phyloP scores from a whole-genome alignment of 2,329 filamentous ascomycete genomes.

The Epichloe aotearoae region DNA sequence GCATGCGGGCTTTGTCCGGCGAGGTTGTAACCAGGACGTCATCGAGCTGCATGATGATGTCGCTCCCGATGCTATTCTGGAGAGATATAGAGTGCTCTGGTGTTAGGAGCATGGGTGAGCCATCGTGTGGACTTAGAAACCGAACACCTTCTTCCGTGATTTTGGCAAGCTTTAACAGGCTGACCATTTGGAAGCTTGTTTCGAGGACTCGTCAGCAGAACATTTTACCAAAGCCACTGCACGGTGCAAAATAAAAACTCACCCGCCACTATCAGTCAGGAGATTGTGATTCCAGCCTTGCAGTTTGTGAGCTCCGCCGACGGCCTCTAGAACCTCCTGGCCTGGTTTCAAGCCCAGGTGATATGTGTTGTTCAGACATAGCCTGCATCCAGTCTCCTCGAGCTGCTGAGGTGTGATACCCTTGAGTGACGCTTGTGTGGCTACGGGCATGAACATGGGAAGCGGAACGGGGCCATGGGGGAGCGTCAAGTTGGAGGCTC shows the following conservation, averaged over 20 bases:
- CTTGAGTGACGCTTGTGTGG: constrained; percentile 91
- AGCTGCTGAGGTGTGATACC: constrained; percentile 87
- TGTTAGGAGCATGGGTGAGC: constrained; percentile 88
- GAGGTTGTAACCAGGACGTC: constrained; percentile 96
- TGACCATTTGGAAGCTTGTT: constrained; percentile 96
- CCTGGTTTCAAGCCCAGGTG: constrained; percentile 92
- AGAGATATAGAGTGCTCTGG: constrained; percentile 93
- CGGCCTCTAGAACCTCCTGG: constrained; percentile 70
- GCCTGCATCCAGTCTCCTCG: constrained; percentile 72
- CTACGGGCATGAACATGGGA: constrained; percentile 97
- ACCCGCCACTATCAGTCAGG: constrained; percentile 68
- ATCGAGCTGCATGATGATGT: constrained; percentile 99
- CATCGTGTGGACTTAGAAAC: constrained; percentile 93
- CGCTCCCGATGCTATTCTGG: constrained; percentile 93
- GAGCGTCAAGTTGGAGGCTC: constrained; percentile 74
- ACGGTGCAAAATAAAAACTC: constrained; percentile 16
- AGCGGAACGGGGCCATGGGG: constrained; percentile 85
- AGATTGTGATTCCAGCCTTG: constrained; percentile 96
- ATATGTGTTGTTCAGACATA: constrained; percentile 97
- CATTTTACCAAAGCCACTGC: background rate
- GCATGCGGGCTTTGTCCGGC: constrained; percentile 75
- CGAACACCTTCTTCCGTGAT: constrained; percentile 92
- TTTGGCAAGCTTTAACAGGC: constrained; percentile 79
- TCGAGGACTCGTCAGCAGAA: background rate
- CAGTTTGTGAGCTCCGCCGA: constrained; percentile 87